Percentiles rank a stretch among this genome's conserved stretches.
Evolutionary conservation across 371 early-diverging fungal genomes (phyloP).

Genomic region (Dichotomocladium elegans): DNA sequence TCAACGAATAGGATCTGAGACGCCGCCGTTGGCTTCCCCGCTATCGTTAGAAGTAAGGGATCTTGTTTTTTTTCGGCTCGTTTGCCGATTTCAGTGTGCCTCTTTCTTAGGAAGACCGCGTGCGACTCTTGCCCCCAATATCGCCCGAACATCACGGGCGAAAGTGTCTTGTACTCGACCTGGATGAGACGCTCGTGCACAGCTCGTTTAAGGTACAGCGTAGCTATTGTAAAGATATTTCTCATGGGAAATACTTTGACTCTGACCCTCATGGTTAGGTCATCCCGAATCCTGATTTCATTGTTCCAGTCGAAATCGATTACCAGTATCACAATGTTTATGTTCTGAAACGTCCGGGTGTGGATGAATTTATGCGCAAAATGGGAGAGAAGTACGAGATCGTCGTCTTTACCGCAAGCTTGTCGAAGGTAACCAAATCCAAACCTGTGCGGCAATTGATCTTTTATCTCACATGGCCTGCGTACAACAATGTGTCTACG

Average conservation of each 20-base stretch:
- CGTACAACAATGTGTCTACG: background rate
- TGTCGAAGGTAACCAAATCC: conserved; percentile 72
- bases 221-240: background rate
- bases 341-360: conserved; percentile 94
- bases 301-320: conserved; percentile 90
- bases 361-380: conserved; percentile 88
- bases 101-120: background rate
- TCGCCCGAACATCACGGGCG: conserved; percentile 30
- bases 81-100: background rate
- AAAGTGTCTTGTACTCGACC: conserved; percentile 62
- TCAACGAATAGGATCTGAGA: background rate
- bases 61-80: background rate
- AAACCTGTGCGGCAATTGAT: background rate
- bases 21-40: conserved; percentile 5
- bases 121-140: conserved; percentile 36
- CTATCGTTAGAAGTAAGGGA: conserved; percentile 2
- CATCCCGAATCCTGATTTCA: conserved; percentile 78
- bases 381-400: conserved; percentile 90
- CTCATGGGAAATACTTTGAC: background rate
- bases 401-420: conserved; percentile 94
- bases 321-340: conserved; percentile 89
- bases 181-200: conserved; percentile 67
- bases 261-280: conserved; percentile 32
- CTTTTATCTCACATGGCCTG: background rate
- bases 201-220: conserved; percentile 59